Base-by-base conservation (phyloP, 306 rosid species). In the Cicer bijugum region DNA sequence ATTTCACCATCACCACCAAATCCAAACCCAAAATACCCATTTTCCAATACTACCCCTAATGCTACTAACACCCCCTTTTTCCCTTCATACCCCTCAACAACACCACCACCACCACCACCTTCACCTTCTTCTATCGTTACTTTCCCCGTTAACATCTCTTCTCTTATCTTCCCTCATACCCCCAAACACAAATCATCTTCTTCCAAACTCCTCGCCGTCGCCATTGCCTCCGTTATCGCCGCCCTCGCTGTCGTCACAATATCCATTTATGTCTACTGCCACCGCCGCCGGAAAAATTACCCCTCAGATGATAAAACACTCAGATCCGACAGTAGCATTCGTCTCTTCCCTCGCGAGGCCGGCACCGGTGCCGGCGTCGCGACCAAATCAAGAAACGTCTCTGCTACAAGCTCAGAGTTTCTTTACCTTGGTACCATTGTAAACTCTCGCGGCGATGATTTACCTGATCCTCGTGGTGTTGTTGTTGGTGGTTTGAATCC, bases 141-240 rank as follows among this genome's bases (percentile, higher is more conserved):
- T 19, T 93, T 91, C 81, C 98, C 98, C 2, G 97, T 97, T 1
- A 94, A 94, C 62, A 91, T 94, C 42, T 91, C 99, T 59, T 89
- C 97, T 12, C 91, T 94, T 17, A 89, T 86, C 16, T 65, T 91
- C 50, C 99, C 99, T 11, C 85, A 80, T 10, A 1, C 90, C 15
- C 63, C 86, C 3, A 58, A 78, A 1, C 4, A 84, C 55, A 75
- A 74, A 20, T 75, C 85, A 10, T 65, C 77, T 5, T 80, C 95
- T n/a, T 40, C 65, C 15, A 87, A 85, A 42, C 81, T 88, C 60
- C 46, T 85, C 37, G 85, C 81, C 2, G 58, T 85, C 46, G 67
- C 89, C 28, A 65, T 88, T 76, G 62, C 87, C 10, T 83, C 93
- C 12, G 89, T 87, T 3, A 7, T 76, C 51, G 78, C 78, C 40